phyloP scores from a whole-genome alignment of 768 basidiomycete species.

The Daedaleopsis nitida region DNA sequence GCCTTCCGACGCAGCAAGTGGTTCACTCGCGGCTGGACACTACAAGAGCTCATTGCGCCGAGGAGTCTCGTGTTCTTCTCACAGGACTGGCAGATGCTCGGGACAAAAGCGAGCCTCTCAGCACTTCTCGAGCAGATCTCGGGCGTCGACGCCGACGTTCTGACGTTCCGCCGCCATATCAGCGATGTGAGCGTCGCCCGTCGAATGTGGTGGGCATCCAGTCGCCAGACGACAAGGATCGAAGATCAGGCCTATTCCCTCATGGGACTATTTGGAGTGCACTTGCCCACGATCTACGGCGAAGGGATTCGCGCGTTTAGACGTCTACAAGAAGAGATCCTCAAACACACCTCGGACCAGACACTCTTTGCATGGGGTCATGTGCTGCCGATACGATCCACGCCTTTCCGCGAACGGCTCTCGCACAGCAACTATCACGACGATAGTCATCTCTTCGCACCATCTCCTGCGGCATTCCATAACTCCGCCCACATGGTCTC shows the following conservation, averaged over 20 bases:
- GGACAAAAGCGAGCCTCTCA: slow-evolving; percentile 15
- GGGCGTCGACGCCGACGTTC: slow-evolving; percentile 16
- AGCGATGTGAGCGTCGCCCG: slow-evolving; percentile 19
- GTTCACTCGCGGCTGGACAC: slow-evolving; percentile 19
- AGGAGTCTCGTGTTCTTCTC: slow-evolving; percentile 11
- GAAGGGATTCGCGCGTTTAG: slow-evolving; percentile 15
- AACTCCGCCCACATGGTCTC: slow-evolving; percentile 6
- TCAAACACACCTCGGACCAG: slow-evolving; percentile 17
- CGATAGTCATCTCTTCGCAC: slow-evolving; percentile 16
- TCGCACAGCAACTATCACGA: slow-evolving; percentile 10
- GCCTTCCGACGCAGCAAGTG: slow-evolving; percentile 6
- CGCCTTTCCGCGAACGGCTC: slow-evolving; percentile 10
- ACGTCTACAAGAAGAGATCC: slow-evolving; percentile 18
- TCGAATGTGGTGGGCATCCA: slow-evolving; percentile 20
- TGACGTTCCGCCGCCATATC: slow-evolving; percentile 12
- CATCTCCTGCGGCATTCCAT: slow-evolving; percentile 11
- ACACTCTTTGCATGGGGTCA: slow-evolving; percentile 17
- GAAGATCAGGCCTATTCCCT: slow-evolving; percentile 20
- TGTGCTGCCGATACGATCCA: slow-evolving; percentile 5
- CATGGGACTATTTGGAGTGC: slow-evolving; percentile 19
- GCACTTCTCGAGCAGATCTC: slow-evolving; percentile 10
- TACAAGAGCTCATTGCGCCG: slow-evolving; percentile 18
- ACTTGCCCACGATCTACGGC: slow-evolving; percentile 16
- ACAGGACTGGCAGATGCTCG: slow-evolving; percentile 11
- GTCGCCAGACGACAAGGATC: slow-evolving; percentile 10